phyloP scores from a whole-genome alignment of 306 rosid species.

The Lagenaria siceraria region DNA sequence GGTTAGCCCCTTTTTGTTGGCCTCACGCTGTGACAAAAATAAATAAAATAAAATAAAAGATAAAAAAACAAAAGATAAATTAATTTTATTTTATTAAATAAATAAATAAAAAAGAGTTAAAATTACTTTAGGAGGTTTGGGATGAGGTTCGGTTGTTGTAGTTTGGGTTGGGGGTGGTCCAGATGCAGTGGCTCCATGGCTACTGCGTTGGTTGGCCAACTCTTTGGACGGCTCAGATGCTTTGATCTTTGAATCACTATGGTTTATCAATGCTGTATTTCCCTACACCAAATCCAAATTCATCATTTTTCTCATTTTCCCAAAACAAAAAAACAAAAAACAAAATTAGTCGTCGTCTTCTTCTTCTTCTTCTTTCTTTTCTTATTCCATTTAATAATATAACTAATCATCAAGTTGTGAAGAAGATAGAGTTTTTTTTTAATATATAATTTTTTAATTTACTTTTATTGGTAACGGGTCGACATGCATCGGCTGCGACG shows the following conservation, averaged over 20 bases:
- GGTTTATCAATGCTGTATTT: constrained; percentile 34
- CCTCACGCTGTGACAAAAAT: constrained; percentile 39
- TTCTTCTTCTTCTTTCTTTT: background rate
- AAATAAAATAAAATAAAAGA: background rate
- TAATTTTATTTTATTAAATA: background rate
- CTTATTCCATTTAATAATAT: background rate
- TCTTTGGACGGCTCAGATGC: constrained; percentile 48
- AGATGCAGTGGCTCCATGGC: constrained; percentile 18
- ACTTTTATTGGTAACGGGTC: constrained; percentile 71
- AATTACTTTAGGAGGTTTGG: constrained; percentile 6
- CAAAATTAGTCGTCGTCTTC: background rate
- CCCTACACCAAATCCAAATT: constrained; percentile 16
- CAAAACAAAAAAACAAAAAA: too few species aligned
- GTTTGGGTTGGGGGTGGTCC: background rate
- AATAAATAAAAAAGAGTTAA: background rate
- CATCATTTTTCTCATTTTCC: too few species aligned
- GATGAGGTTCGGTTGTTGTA: background rate
- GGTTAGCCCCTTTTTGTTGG: constrained; percentile 68
- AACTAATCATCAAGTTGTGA: background rate
- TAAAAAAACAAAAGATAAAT: background rate
- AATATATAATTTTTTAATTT: background rate
- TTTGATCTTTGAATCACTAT: constrained; percentile 41
- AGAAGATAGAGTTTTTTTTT: background rate
- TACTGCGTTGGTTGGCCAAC: constrained; percentile 42
- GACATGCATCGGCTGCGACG: constrained; percentile 89